A percentile compares a stretch with the other conserved stretches of the same genome.
Conservation (phyloP, 345 rosid genomes). For the Pelargonium nanum region DNA sequence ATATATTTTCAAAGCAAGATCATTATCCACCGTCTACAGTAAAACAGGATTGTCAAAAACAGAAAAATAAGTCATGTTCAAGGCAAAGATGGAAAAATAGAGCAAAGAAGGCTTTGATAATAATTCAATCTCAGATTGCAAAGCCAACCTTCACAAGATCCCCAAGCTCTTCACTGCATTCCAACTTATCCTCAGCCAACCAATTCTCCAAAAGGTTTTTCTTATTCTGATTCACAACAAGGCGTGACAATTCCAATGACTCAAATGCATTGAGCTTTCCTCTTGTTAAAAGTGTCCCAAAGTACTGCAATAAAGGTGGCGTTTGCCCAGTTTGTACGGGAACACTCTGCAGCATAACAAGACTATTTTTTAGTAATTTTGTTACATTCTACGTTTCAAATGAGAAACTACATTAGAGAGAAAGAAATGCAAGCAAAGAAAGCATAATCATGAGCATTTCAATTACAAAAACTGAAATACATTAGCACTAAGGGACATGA, state of each 20-base stretch:
- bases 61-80: not conserved
- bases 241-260: conserved; percentile 94
- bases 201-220: conserved; percentile 94
- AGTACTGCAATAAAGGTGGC: conserved; percentile 93
- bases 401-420: not conserved
- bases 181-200: conserved; percentile 97
- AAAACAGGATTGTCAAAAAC: not conserved
- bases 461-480: not conserved
- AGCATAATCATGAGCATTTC: not conserved
- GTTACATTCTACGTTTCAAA: too few species aligned
- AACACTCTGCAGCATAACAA: conserved; percentile 57
- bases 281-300: conserved; percentile 85
- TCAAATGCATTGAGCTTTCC: conserved; percentile 98
- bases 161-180: conserved; percentile 97
- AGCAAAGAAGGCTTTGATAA: not conserved
- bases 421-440: not conserved
- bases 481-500: conserved; percentile 1
- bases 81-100: not conserved
- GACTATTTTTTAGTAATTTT: not conserved
- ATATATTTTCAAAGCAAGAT: conserved; percentile 85
- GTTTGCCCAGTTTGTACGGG: conserved; percentile 99
- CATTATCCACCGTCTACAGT: conserved; percentile 90
- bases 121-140: not conserved
- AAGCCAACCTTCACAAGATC: conserved; percentile 92
- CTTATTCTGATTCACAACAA: conserved; percentile 96